Percentiles rank a stretch among this genome's conserved stretches.
phyloP scores from a whole-genome alignment of 2,329 filamentous ascomycete genomes.

The Fusarium neocosmosporiellum region DNA sequence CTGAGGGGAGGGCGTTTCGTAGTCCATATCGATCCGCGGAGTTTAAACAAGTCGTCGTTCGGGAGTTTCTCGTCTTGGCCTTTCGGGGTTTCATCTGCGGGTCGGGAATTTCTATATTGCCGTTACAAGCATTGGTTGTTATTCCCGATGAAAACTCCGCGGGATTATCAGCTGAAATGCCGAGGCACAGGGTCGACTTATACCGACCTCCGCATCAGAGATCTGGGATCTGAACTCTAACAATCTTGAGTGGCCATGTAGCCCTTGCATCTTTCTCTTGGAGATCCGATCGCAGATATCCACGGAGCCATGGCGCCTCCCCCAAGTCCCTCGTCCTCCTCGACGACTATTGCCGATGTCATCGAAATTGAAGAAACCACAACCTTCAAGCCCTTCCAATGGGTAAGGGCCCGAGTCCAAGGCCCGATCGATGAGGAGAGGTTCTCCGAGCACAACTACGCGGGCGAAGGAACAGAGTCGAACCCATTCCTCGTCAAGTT shows the following conservation, averaged over 20 bases:
- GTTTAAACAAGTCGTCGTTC: not conserved
- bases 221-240: not conserved
- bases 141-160: constrained; percentile 7
- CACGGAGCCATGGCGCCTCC: not conserved
- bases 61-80: not conserved
- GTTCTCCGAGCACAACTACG: constrained; percentile 52
- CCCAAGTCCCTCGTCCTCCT: not conserved
- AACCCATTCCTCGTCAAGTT: constrained; percentile 77
- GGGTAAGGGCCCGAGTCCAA: not conserved
- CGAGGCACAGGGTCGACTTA: not conserved
- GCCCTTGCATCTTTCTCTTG: not conserved
- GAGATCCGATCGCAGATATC: not conserved
- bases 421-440: not conserved
- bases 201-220: not conserved
- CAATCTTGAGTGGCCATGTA: not conserved
- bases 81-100: not conserved
- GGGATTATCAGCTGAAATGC: not conserved
- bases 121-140: not conserved
- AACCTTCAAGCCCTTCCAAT: not conserved
- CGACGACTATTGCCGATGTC: not conserved
- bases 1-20: not conserved
- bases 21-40: not conserved
- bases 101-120: not conserved
- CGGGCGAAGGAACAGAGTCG: constrained; percentile 70
- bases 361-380: not conserved